Evolutionary conservation across 23 red algal genomes (phyloP), one percentile per base, ranked within the genome.

Genomic region (Chondrus crispus): DNA sequence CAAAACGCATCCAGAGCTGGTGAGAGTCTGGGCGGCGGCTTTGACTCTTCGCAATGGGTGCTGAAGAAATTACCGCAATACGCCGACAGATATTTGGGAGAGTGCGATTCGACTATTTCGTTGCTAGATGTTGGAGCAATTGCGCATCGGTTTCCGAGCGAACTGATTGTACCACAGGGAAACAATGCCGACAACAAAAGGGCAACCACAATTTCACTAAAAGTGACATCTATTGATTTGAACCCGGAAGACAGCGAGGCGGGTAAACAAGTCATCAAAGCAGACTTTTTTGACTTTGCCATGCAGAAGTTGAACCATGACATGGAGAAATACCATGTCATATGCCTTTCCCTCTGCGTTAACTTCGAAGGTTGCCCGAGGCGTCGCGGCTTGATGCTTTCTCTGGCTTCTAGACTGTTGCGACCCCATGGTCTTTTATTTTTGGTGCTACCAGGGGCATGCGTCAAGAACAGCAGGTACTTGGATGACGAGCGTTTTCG

Each of bases 31-130:
- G 32, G 36, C 20, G 76, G 69, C 45, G 88, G 55, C 29, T 81
- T 92, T 63, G 74, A 92, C 74, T 79, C 73, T 30, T 92, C 88
- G 16, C 16, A 51, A 24, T 92, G 88, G 76, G 88, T 92, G 10
- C 38, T 24, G 7, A 14, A 42, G 47, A 54, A 26, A 12, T 47
- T 76, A 14, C 38, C 11, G 71, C 49, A 58, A 38, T 26, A 36
- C 35, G 51, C 16, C 9, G 26, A 9, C 1, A 13, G 35, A 12
- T 9, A 58, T 33, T 14, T 60, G 16, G 0, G 16, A 16, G 52
- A 42, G 35, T 32, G 60, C 30, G 7, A 16, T 12, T 9, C n/a
- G 33, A 11, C 81, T 11, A 16, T 85, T 29, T 14, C 33, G 10
- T 12, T 85, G 13, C 81, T 85, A 33, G 81, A 85, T 60, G 81